These are phyloP conservation scores for Microbotryum silenes-acaulis DNA, from an alignment of 1,284 basidiomycete genomes.

Conservation along the genomic window DNA sequence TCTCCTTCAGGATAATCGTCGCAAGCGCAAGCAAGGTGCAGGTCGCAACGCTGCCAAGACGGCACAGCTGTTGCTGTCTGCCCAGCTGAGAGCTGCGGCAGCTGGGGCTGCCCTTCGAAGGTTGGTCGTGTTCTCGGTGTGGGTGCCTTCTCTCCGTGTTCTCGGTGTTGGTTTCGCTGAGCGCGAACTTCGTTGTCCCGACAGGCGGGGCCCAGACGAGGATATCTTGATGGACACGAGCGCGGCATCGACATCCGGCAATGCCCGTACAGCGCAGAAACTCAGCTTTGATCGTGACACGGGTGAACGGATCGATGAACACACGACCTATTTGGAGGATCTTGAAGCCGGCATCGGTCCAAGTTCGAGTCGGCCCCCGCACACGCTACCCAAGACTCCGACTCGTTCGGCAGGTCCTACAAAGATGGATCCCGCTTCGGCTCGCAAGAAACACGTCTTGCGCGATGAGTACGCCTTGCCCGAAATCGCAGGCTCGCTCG, in stretches of 20 bases:
- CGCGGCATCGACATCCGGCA: no score
- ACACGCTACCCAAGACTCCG: slow-evolving; percentile 3
- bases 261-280: no score
- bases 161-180: slow-evolving; percentile 65
- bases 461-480: slow-evolving; percentile 39
- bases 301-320: slow-evolving; percentile 51
- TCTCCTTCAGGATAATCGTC: slow-evolving; percentile 61
- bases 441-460: slow-evolving; percentile 41
- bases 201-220: neutral
- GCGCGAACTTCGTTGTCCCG: slow-evolving; percentile 55
- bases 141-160: no score
- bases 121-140: no score
- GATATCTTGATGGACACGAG: neutral
- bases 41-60: slow-evolving; percentile 71
- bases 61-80: slow-evolving; percentile 80
- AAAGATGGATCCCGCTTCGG: slow-evolving; percentile 42
- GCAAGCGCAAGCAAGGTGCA: slow-evolving; percentile 78
- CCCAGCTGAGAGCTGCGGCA: slow-evolving; percentile 63
- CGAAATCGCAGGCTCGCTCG: slow-evolving; percentile 29
- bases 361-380: slow-evolving; percentile 36
- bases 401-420: slow-evolving; percentile 6
- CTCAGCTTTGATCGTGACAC: slow-evolving; percentile 4
- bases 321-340: slow-evolving; percentile 78
- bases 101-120: no score
- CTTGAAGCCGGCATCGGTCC: slow-evolving; percentile 54